Base-by-base conservation (phyloP, 306 rosid genomes). In the Mimosa pudica region DNA sequence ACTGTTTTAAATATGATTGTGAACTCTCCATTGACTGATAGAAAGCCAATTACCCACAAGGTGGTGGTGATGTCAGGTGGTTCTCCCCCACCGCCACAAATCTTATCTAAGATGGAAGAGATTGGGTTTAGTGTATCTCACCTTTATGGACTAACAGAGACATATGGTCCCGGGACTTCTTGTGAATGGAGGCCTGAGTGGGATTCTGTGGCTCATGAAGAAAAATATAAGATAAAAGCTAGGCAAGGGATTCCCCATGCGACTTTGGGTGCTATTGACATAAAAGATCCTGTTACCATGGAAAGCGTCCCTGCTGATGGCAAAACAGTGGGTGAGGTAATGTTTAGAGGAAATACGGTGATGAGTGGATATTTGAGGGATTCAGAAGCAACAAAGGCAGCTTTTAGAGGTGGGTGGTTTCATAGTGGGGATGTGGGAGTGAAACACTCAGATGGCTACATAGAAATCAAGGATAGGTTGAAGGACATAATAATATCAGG, bases 301-400 rank as follows among this genome's bases (percentile, higher is more conserved):
- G 86, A 82, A 70, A 84, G 89, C 57, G 89, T 94, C 41, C 89
- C 90, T 0, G 65, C 86, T 6, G 98, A 94, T 79, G 95, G 98
- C 2, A 86, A 78, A 82, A 89, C 97, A 41, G 58, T 85, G 10
- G 98, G 98, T 5, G 97, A 92, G 83, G 76, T 94, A 14, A 89
- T 94, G 97, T 82, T 92, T 14, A 84, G 89, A 80, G 98, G 97
- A 55, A 94, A 94, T 81, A 92, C 95, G 51, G 93, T 94, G 48
- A 94, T 94, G 97, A 87, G 93, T 80, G 98, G 98, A 71, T 94
- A 94, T 81, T 63, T 88, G 1, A 89, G 82, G 79, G 91, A 94
- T 79, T 68, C 80, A 71, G 84, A 87, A 79, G 93, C 98, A 54
- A 94, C 97, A 8, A 60, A 89, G 73, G 92, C 82, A 76, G 93